phyloP scores from a whole-genome alignment of 257 asterid species.

The Petrea volubilis region DNA sequence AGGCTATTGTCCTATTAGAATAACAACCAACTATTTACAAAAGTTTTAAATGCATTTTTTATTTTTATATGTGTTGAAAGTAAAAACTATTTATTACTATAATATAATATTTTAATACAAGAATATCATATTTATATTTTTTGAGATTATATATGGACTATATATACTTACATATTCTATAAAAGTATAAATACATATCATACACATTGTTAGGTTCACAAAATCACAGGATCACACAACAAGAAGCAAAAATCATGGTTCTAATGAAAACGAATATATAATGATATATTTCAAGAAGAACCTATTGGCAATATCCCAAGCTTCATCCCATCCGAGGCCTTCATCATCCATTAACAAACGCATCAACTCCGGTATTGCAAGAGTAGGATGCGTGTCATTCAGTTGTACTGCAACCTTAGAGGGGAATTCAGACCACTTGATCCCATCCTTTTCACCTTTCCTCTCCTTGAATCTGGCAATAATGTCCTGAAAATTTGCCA shows the following conservation, averaged over 20 bases:
- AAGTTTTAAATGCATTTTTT: no score
- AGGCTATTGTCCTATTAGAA: slow-evolving; percentile 82
- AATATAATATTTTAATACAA: no score
- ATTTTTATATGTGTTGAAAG: no score
- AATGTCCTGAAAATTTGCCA: slow-evolving; percentile 65
- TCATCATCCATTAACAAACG: slow-evolving; percentile 90
- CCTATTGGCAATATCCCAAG: slow-evolving; percentile 94
- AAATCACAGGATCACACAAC: background rate
- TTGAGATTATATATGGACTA: no score
- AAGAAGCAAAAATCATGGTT: slow-evolving; percentile 24
- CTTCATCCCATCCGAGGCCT: slow-evolving; percentile 98
- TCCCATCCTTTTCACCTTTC: slow-evolving; percentile 42
- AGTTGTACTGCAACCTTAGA: slow-evolving; percentile 92
- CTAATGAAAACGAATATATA: background rate
- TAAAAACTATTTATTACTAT: no score
- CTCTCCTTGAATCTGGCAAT: slow-evolving; percentile 90
- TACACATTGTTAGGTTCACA: slow-evolving; percentile 23
- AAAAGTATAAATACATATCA: no score
- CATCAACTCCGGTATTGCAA: slow-evolving; percentile 97
- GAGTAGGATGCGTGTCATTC: slow-evolving; percentile 99
- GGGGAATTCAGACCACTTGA: slow-evolving; percentile 85
- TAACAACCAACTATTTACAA: no score
- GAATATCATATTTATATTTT: no score
- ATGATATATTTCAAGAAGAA: slow-evolving; percentile 29
- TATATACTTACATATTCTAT: no score